Evolutionary conservation across 2,329 filamentous ascomycete genomes (phyloP), one percentile per base, ranked within the genome.

Genomic region (Sclerotinia borealis): DNA sequence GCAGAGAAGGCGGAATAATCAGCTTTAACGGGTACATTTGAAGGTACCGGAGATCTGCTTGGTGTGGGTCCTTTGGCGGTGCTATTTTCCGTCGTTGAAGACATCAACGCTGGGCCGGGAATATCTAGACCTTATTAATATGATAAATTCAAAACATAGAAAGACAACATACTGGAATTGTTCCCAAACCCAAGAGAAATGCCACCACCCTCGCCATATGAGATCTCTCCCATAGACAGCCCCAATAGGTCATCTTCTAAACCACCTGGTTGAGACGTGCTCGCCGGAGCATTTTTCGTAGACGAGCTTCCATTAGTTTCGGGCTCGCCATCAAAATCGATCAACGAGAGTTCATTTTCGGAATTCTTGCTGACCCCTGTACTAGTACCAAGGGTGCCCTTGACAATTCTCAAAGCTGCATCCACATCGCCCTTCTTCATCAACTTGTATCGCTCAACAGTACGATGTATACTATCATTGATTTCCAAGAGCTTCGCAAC

Each of bases 381-480:
- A 65, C 84, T 88, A 29, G 85, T 86, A 13, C 88, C 85, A 56
- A 90, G 82, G 17, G 89, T 93, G 34, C 93, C 92, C 73, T 90
- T 88, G 8, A 92, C 91, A 68, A 98, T 90, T 75, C 87, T 91
- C 68, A 88, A 86, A 19, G 95, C 92, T 13, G 81, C 92, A 69
- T 93, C 91, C 50, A 96, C 76, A 72, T 99, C 93, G 27, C 95
- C 95, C 79, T 95, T 96, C 81, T 96, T 99, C 77, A 98, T 87
- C 62, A 98, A 80, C 81, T 92, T 96, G 77, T 98, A 99, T 68
- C 95, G 83, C 77, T 98, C 92, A 63, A 98, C 91, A 1, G 95
- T 99, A 67, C 93, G 87, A 75, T 98, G 91, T 84, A 99, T 99
- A 78, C 93, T 97, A 77, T 99, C 95, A 75, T 99, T 99, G 73